Evolutionary conservation across 345 rosid species (phyloP), one percentile per base, ranked within the genome.

Genomic region (Aethionema arabicum): DNA sequence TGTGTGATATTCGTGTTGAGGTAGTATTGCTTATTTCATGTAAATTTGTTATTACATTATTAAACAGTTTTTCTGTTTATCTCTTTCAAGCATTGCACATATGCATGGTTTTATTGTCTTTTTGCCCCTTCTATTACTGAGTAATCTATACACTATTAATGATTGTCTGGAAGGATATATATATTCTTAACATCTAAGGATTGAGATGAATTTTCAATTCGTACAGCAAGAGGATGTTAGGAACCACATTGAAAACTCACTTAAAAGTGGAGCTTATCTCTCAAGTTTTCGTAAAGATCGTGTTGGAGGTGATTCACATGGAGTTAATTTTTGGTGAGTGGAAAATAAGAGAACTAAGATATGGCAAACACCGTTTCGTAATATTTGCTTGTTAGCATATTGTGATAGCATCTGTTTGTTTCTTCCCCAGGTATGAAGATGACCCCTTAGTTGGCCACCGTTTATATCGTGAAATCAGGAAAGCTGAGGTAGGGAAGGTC

Each of bases 1-100:
- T 92, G 4, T 92, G 98, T 51, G 98, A 92, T 76, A 92, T 92
- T 63, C 96, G 95, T 58, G 96, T 86, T 65, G 96, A 92, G 98
- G 98, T 91, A 84, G 49, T 45, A 29, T 51, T 44, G 32, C 49
- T 52, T 16, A 4, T 3, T 36, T 21, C 40, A 42, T 42, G 40
- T 12, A 21, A n/a, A 53, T 31, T 40, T 52, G 5, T 13, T 32
- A 32, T 45, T 33, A 32, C 15, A 6, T 42, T 45, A n/a, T 42
- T 42, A 27, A 4, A 41, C 8, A 10, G 52, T 42, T 10, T n/a
- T 27, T 59, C 39, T 59, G 29, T 42, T 30, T 31, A 27, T 21
- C 12, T 40, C 49, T 41, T 57, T 12, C 37, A 42, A 21, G 50
- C 14, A 56, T 39, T 38, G 2, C 29, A 13, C 56, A 7, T 33